Conservation (phyloP, 179 eudicot species). For the Pouteria campechiana region DNA sequence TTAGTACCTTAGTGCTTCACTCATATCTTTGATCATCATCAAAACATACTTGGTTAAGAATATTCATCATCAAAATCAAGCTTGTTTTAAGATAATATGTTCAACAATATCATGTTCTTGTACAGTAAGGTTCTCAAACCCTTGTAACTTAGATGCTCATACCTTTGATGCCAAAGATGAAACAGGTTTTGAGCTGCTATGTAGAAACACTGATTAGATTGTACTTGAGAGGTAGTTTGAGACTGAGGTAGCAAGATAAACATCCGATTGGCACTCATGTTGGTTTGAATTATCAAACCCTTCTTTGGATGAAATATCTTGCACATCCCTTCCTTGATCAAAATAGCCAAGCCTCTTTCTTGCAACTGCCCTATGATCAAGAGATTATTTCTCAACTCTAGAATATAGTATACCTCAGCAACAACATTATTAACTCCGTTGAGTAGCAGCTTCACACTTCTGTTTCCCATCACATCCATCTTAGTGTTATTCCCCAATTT, state of each 20-base stretch:
- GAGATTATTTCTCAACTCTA: constrained; percentile 2
- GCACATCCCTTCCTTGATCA: not conserved
- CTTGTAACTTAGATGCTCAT: too few relatives aligned
- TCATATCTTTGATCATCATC: too few relatives aligned
- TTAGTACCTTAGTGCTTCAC: too few relatives aligned
- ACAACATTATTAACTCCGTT: not conserved
- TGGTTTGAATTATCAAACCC: constrained; percentile 3
- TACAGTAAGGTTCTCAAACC: too few relatives aligned
- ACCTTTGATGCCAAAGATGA: too few relatives aligned
- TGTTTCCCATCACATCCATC: constrained; percentile 6
- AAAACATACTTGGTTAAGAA: too few relatives aligned
- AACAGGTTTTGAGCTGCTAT: not conserved
- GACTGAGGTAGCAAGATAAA: not conserved
- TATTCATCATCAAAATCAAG: too few relatives aligned
- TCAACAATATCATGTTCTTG: too few relatives aligned
- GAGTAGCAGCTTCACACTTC: constrained; percentile 1
- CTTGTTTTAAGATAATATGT: too few relatives aligned
- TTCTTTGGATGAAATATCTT: constrained; percentile 1
- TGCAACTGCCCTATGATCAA: constrained; percentile 8
- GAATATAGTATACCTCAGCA: constrained; percentile 5
- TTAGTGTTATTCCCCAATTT: constrained; percentile 2
- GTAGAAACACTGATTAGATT: not conserved
- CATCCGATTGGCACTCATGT: constrained; percentile 3
- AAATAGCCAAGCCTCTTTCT: not conserved
- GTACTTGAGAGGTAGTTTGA: not conserved